These are phyloP conservation scores for Cyberlindnera euphorbiiphila DNA, from an alignment of 805 yeast species.

Conservation along the genomic window DNA sequence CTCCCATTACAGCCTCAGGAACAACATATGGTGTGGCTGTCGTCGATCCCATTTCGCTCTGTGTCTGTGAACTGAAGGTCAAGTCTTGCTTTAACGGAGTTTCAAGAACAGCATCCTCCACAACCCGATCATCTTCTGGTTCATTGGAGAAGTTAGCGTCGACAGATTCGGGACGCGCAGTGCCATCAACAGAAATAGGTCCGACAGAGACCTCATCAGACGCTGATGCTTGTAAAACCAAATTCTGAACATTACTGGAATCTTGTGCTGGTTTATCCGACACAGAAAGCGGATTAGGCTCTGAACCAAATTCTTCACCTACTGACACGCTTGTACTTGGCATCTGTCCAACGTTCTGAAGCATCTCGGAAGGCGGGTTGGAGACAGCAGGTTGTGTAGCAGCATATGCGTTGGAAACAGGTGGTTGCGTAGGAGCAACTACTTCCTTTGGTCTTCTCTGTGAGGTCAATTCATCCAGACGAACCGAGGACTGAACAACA, in stretches of 20 bases:
- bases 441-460: slow-evolving; percentile 1
- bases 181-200: too few species aligned
- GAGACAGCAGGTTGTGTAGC: background rate
- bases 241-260: too few species aligned
- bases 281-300: too few species aligned
- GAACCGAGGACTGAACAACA: background rate
- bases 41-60: slow-evolving; percentile 18
- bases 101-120: slow-evolving; percentile 1
- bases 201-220: too few species aligned
- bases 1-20: slow-evolving; percentile 9
- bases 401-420: background rate
- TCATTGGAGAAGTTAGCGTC: background rate
- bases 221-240: too few species aligned
- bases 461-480: slow-evolving; percentile 2
- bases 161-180: too few species aligned
- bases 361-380: background rate
- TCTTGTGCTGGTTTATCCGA: too few species aligned
- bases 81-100: slow-evolving; percentile 3
- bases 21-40: slow-evolving; percentile 16
- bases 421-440: background rate
- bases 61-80: slow-evolving; percentile 6
- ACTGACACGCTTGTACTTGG: too few species aligned
- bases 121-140: background rate
- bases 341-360: too few species aligned
- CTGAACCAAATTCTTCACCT: too few species aligned